Evolutionary conservation across 805 yeast genomes (phyloP), one percentile per base, ranked within the genome.

Genomic region (Suhomyces canberraensis): DNA sequence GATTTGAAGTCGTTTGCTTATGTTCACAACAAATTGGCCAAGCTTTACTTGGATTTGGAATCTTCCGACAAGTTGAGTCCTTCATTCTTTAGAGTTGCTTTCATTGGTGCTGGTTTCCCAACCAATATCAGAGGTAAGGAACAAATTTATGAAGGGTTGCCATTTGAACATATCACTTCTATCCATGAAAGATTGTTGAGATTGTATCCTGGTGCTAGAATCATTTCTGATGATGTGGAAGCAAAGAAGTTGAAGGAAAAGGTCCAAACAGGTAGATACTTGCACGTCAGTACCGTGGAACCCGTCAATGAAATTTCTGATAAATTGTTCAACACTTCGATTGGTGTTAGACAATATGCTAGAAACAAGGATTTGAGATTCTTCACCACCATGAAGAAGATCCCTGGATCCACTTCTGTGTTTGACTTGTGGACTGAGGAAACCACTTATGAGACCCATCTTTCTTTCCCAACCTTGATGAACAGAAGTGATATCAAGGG

Each of bases 401-500:
- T 87, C 35, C 87, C 91, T 1, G 90, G 91, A 4, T 75, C 85
- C 1, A 75, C 79, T 0, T 73, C 82, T 8, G 81, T 84, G 7
- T 72, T 77, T 36, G 88, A 87, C 50, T 64, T 88, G 49, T 88
- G 95, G 95, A 87, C 90, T 14, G 95, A 88, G 53, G 95, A 88
- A 60, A 76, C 84, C 7, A 81, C 85, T 1, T 88, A 79, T 64
- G 86, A 79, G 45, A 84, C 95, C 0, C 66, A 57, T 32, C 73
- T 83, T 37, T 73, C 87, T 6, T 88, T 88, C 79, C 96, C 96
- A 17, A 83, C 95, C 0, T 72, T 88, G 58, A 84, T 87, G 84
- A 84, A 87, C 54, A 72, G 95, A 59, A 77, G 89, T 47, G 93
- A 84, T 52, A 76, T 88, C 46, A 73, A 72, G 42, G 40, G 52